Base-by-base conservation (phyloP, 1,284 basidiomycete genomes). In the Austroboletus novae-zelandiae region DNA sequence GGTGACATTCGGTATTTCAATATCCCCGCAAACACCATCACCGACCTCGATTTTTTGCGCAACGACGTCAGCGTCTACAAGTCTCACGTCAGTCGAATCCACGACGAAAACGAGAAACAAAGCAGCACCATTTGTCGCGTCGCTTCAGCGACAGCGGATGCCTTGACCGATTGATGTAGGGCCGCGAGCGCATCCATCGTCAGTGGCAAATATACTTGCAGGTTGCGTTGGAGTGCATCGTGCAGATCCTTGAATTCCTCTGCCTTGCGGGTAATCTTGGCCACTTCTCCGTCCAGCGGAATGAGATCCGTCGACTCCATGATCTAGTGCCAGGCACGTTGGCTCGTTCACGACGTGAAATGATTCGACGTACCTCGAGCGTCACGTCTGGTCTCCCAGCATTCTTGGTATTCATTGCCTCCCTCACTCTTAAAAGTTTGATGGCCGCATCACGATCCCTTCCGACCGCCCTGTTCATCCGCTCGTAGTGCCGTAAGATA, bases 171-270 rank as follows among this genome's bases (percentile, higher is more conserved):
- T 56, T 86, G 84, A 59, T 93, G 87, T 9, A 94, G 79, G 20
- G 80, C 82, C 55, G 89, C 89, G 27, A 99, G 81, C 25, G 88
- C 85, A 64, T 94, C 92, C 96, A 98, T 99, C n/a, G 91, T 89
- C 48, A 95, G 81, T 27, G 93, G 83, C 35, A 98, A 79, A 65
- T 97, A 90, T 5, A 85, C 83, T 64, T 94, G 91, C 64, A 98
- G 74, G 71, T 97, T 98, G 56, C 89, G 81, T 57, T 95, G 90
- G 60, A 98, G 76, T 5, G 89, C 81, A 62, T 98, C 94, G 51
- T 97, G 87, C 36, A 86, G 67, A 52, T 90, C 83, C 67, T 89
- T 89, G 75, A 98, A 95, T 61, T 94, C 90, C 62, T 97, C 92
- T 6, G 94, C 91, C 51, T 89, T 83, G 50, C 88, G 80, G 31